A percentile compares a stretch with the other conserved stretches of the same genome.
phyloP scores from a whole-genome alignment of 73 alveolate species.

The Paramecium octaurelia region DNA sequence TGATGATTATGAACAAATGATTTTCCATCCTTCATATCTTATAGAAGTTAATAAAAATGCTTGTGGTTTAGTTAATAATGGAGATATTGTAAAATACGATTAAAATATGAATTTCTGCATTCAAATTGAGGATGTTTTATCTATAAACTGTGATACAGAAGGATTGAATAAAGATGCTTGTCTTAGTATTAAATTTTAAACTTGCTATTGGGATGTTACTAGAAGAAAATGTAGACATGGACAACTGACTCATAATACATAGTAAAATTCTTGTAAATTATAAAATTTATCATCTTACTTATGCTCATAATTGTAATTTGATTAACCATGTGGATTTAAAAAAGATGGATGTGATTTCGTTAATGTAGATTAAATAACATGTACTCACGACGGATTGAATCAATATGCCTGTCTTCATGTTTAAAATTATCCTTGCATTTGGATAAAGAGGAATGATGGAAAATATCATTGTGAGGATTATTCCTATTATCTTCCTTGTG shows the following conservation, averaged over 20 bases:
- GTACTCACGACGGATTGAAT: neutral
- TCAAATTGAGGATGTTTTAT: neutral
- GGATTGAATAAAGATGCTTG: conserved; percentile 17
- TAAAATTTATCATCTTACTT: neutral
- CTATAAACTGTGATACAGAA: neutral
- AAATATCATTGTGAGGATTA: neutral
- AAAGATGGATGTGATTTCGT: neutral
- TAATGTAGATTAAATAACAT: neutral
- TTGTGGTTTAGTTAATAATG: conserved; percentile 22
- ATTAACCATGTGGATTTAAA: neutral
- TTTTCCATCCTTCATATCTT: too few relatives aligned
- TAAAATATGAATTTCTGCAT: neutral
- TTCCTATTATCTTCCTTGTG: neutral
- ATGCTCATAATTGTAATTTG: neutral
- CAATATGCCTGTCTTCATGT: neutral
- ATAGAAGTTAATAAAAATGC: neutral
- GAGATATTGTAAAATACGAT: neutral
- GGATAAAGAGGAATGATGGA: neutral
- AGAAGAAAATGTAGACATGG: neutral
- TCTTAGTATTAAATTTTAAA: neutral
- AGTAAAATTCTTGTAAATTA: neutral
- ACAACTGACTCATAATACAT: neutral
- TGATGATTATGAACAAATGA: neutral
- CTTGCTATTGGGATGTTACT: neutral
- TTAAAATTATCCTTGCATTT: neutral